Base-by-base conservation (phyloP, 306 rosid genomes). In the Inga leiocalycina region DNA sequence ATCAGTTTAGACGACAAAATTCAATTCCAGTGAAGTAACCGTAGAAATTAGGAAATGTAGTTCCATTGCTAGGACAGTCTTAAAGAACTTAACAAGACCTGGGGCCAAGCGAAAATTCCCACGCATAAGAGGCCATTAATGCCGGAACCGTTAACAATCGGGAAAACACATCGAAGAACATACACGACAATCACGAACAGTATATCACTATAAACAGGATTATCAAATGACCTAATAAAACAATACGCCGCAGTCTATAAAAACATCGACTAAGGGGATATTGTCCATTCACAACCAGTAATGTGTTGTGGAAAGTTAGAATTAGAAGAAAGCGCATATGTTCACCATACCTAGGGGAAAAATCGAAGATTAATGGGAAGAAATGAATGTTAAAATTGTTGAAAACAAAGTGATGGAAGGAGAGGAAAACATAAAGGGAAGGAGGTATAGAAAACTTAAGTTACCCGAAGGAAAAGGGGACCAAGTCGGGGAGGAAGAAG, bases 381-480 rank as follows among this genome's bases (percentile, higher is more conserved):
- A 46, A 65, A 78, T 16, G 54, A 37, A 16, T 1, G 17, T 37
- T 54, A 12, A 75, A 75, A 75, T 10, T 4, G 41, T 41, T 10
- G 10, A 68, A 41, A 10, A 43, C 3, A 20, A 20, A 48, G 52
- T 15, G 6, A 41, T 0, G 52, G 12, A 19, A 19, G 2, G 8
- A 16, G 6, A 16, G 8, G 44, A 22, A 44, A 71, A 43, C 17
- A 71, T 11, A 71, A 41, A 41, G 32, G 10, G 51, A 39, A 1
- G 16, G 57, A 45, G 11, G 56, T 5, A 76, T 39, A 11, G 51
- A 30, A 76, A 59, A 39, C 10, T 62, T 61, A 77, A 14, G 59
- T 22, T 27, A 79, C 83, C 83, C 17, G 68, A 22, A 71, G 75
- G 20, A 37, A 13, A 22, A 59, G 56, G 65, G 44, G 24, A 76